Evolutionary conservation across 352 stramenopile genomes (phyloP).

Genomic region (Phytophthora litchii): DNA sequence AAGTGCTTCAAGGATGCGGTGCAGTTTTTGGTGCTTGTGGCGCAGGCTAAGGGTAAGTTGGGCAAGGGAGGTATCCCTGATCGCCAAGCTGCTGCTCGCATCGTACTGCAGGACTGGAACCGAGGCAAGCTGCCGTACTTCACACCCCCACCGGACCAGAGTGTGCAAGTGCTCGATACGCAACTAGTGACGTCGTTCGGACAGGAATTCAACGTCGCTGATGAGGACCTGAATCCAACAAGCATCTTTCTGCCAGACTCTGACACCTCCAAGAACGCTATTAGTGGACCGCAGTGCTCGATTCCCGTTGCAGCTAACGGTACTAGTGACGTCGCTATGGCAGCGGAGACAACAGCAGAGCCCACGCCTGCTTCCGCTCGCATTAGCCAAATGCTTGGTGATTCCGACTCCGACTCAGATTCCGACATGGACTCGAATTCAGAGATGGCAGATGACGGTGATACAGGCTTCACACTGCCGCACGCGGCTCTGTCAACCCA

Average conservation of each 20-base stretch:
- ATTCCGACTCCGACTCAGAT: slow-evolving; percentile 66
- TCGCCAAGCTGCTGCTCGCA: slow-evolving; percentile 91
- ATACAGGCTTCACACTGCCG: slow-evolving; percentile 15
- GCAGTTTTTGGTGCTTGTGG: slow-evolving; percentile 96
- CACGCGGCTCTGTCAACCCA: slow-evolving; percentile 36
- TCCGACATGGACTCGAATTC: slow-evolving; percentile 59
- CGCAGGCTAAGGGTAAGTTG: slow-evolving; percentile 92
- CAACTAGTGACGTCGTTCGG: slow-evolving; percentile 67
- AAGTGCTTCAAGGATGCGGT: slow-evolving; percentile 71
- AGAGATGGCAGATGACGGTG: slow-evolving; percentile 47
- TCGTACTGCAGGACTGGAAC: slow-evolving; percentile 94
- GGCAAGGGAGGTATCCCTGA: slow-evolving; percentile 95
- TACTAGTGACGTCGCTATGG: slow-evolving; percentile 23
- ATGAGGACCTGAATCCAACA: slow-evolving; percentile 70
- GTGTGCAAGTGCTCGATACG: slow-evolving; percentile 68
- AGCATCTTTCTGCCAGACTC: slow-evolving; percentile 65
- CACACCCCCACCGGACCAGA: slow-evolving; percentile 75
- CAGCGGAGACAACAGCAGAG: slow-evolving; percentile 20
- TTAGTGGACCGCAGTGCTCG: slow-evolving; percentile 52
- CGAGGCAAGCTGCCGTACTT: slow-evolving; percentile 91
- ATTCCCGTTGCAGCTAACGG: slow-evolving; percentile 34
- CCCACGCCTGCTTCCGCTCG: slow-evolving; percentile 28
- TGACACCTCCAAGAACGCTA: slow-evolving; percentile 16
- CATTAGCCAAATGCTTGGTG: slow-evolving; percentile 46
- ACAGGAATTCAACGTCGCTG: slow-evolving; percentile 67